Evolutionary conservation across 169 alveolate species (phyloP).

Genomic region (Pseudocohnilembus persalinus): DNA sequence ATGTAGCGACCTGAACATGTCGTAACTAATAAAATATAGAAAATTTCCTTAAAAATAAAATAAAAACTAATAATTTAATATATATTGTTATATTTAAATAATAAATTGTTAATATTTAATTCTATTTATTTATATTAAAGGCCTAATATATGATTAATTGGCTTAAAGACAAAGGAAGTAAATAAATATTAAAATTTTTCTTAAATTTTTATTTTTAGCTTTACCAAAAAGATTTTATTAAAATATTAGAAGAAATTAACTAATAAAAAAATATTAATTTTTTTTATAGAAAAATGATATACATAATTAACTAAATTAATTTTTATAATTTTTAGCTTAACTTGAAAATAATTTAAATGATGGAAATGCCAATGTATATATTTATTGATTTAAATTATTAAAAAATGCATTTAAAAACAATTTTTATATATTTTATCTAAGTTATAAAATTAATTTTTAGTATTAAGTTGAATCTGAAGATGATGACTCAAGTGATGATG

Average conservation of each 20-base stretch:
- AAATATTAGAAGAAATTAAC: neutral
- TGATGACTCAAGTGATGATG: neutral
- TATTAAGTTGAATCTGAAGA: slow-evolving; percentile 3
- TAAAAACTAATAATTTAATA: neutral
- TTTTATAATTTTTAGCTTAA: neutral
- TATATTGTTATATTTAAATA: neutral
- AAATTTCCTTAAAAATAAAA: neutral
- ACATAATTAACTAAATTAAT: too few species aligned
- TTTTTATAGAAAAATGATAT: neutral
- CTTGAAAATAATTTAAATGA: neutral
- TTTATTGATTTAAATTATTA: neutral
- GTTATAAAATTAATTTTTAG: neutral
- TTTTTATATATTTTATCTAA: neutral
- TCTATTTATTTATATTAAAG: neutral
- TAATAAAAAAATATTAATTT: slow-evolving; percentile 9
- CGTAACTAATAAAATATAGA: neutral
- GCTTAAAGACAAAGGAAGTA: slow-evolving; percentile 10
- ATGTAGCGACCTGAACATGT: slow-evolving; percentile 21
- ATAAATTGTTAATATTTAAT: neutral
- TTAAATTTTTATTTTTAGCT: neutral
- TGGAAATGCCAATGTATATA: neutral
- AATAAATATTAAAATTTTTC: neutral
- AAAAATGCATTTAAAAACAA: neutral
- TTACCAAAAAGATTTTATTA: neutral
- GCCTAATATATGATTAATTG: slow-evolving; percentile 11